phyloP scores from a whole-genome alignment of 2,329 filamentous ascomycete species.

The Leptographium wingfieldii region DNA sequence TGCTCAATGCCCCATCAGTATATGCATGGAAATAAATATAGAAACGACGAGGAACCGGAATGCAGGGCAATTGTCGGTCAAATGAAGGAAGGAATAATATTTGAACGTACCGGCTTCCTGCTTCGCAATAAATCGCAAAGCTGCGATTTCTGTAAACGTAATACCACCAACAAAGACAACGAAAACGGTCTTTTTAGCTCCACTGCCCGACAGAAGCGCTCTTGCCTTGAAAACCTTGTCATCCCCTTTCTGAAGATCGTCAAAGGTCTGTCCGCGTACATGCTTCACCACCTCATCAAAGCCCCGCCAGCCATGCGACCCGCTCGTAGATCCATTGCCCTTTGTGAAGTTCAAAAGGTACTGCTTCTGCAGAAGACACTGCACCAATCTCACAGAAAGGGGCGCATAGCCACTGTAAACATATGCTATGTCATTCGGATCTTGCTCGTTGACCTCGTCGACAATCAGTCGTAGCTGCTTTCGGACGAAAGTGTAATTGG shows the following conservation, averaged over 20 bases:
- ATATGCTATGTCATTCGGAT: constrained; percentile 92
- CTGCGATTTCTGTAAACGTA: constrained; percentile 91
- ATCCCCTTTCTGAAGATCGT: constrained; percentile 81
- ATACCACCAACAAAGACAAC: constrained; percentile 98
- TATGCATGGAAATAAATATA: constrained; percentile 3
- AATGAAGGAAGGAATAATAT: not conserved
- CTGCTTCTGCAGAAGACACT: constrained; percentile 85
- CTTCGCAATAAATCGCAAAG: constrained; percentile 76
- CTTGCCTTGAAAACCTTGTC: constrained; percentile 85
- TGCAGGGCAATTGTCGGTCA: not conserved
- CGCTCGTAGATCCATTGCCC: constrained; percentile 36
- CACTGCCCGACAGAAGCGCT: constrained; percentile 64
- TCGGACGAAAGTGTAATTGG: constrained; percentile 80
- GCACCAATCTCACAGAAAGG: constrained; percentile 78
- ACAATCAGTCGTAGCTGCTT: constrained; percentile 82
- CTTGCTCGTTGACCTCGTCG: constrained; percentile 90
- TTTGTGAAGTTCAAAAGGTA: constrained; percentile 61
- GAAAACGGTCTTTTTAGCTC: constrained; percentile 72
- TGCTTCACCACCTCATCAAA: constrained; percentile 90
- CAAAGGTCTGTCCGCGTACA: constrained; percentile 78
- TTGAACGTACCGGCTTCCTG: constrained; percentile 55
- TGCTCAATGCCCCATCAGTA: not conserved
- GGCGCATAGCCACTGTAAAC: constrained; percentile 97
- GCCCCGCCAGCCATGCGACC: constrained; percentile 74
- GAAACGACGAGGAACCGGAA: not conserved